Conservation (phyloP, 352 stramenopile species). For the Phytophthora podocarpi region DNA sequence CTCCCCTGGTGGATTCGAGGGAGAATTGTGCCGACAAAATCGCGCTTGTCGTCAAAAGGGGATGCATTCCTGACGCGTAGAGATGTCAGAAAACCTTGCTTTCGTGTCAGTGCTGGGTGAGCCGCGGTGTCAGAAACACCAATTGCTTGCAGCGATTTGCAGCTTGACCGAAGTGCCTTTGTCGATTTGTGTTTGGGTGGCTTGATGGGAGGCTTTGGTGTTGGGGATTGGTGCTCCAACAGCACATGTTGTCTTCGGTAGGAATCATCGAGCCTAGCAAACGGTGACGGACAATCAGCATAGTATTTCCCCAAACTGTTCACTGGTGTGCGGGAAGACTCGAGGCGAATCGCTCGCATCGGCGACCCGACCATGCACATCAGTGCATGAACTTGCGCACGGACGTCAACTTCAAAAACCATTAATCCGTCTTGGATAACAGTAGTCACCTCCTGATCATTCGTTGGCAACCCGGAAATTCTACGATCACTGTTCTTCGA, state of each 20-base stretch:
- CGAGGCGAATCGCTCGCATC: slow-evolving; percentile 52
- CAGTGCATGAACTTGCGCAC: slow-evolving; percentile 22
- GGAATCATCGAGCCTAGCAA: not conserved
- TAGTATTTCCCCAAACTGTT: slow-evolving; percentile 50
- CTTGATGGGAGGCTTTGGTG: not conserved
- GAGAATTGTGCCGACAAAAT: slow-evolving; percentile 14
- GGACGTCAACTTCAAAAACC: slow-evolving; percentile 28
- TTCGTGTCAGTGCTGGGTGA: slow-evolving; percentile 28
- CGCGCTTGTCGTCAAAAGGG: not conserved
- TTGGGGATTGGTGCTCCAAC: not conserved
- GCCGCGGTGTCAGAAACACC: not conserved
- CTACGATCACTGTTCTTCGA: not conserved
- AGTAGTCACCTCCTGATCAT: not conserved
- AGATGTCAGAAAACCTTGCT: slow-evolving; percentile 45
- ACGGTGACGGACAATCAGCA: slow-evolving; percentile 8
- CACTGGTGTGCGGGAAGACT: slow-evolving; percentile 35
- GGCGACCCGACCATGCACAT: slow-evolving; percentile 35
- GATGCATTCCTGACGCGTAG: slow-evolving; percentile 1
- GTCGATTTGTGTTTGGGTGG: not conserved
- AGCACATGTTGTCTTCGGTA: slow-evolving; percentile 6
- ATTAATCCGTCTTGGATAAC: not conserved
- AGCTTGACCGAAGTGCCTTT: not conserved
- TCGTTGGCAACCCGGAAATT: not conserved
- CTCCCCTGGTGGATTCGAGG: slow-evolving; percentile 23
- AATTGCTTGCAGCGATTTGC: not conserved